These are phyloP conservation scores for Aureobasidium musti DNA, from an alignment of 2,329 filamentous ascomycete genomes.

Conservation along the genomic window DNA sequence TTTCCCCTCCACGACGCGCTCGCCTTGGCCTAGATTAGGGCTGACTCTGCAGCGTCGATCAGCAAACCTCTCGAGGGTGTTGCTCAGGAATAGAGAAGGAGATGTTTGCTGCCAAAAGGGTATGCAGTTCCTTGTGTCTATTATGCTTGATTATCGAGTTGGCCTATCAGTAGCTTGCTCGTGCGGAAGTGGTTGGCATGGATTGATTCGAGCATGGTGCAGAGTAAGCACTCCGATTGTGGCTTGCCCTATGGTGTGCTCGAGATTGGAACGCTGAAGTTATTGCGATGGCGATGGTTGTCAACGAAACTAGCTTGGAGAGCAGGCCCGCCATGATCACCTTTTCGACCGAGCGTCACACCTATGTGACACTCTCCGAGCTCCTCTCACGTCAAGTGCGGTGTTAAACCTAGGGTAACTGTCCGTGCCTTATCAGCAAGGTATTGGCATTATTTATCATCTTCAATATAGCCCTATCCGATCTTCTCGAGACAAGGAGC, in stretches of 20 bases:
- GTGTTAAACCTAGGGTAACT: not conserved
- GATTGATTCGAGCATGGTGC: not conserved
- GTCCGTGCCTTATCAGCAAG: constrained; percentile 12
- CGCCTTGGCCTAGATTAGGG: constrained; percentile 6
- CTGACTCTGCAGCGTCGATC: constrained; percentile 1
- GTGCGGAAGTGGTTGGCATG: not conserved
- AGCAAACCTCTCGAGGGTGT: not conserved
- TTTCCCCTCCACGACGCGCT: not conserved
- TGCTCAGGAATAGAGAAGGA: not conserved
- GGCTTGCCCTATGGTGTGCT: constrained; percentile 3
- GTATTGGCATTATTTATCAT: not conserved
- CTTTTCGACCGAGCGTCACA: not conserved
- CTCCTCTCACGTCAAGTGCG: constrained; percentile 3
- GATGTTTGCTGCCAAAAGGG: not conserved
- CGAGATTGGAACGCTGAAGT: not conserved
- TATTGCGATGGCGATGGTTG: not conserved
- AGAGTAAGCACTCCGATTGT: constrained; percentile 5
- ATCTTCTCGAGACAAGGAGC: not conserved
- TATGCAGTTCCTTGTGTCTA: not conserved
- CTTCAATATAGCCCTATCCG: not conserved
- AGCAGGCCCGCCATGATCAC: not conserved
- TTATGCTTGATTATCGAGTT: not conserved
- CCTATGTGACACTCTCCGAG: not conserved
- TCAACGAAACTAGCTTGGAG: not conserved
- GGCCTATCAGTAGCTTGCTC: not conserved